phyloP scores from a whole-genome alignment of 2,329 filamentous ascomycete species.

The Fusarium torreyae region DNA sequence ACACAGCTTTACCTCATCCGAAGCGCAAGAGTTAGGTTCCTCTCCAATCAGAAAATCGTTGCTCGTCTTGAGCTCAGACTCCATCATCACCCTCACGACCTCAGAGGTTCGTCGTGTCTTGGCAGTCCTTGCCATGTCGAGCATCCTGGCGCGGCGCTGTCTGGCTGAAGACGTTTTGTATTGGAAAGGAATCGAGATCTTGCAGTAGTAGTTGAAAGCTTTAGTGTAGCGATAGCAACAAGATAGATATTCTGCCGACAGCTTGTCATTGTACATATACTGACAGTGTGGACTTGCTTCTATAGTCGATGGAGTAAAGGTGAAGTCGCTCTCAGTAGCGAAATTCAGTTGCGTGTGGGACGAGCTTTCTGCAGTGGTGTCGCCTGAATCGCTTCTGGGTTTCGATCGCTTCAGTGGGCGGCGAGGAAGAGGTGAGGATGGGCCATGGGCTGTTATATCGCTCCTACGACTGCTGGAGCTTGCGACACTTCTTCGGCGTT shows the following conservation, averaged over 20 bases:
- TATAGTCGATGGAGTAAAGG: neutral
- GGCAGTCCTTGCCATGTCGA: conserved; percentile 8
- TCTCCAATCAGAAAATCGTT: neutral
- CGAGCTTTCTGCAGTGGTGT: neutral
- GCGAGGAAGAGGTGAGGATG: neutral
- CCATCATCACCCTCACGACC: neutral
- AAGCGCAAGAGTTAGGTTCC: fast-evolving
- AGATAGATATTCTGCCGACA: neutral
- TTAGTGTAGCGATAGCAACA: conserved; percentile 8
- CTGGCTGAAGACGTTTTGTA: neutral
- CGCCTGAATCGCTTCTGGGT: neutral
- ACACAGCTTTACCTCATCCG: neutral
- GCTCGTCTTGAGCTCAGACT: conserved; percentile 5
- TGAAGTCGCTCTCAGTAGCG: neutral
- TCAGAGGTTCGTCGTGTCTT: neutral
- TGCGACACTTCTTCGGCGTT: neutral
- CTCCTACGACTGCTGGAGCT: neutral
- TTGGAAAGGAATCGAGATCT: conserved; percentile 3
- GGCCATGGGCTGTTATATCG: neutral
- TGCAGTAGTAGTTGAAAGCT: conserved; percentile 3
- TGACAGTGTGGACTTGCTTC: neutral
- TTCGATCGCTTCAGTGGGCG: neutral
- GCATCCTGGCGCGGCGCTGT: conserved; percentile 4
- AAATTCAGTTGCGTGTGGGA: fast-evolving
- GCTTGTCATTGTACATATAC: neutral